These are phyloP conservation scores for Arthrinium puccinioides DNA, from an alignment of 2,329 filamentous ascomycete genomes.

Conservation along the genomic window DNA sequence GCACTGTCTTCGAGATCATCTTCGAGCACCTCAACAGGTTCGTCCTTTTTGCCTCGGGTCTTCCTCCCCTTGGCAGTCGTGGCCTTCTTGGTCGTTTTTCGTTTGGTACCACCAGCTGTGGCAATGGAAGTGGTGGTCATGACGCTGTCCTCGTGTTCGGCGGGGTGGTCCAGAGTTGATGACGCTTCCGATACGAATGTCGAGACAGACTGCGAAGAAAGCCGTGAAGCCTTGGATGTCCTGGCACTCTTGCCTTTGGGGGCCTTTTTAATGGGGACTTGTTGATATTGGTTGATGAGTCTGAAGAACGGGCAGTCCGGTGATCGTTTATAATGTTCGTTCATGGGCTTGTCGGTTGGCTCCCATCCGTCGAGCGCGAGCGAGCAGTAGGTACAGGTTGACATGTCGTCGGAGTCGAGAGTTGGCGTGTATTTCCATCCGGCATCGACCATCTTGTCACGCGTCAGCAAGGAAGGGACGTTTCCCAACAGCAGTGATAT, in stretches of 20 bases:
- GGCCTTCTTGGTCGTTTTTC: constrained; percentile 47
- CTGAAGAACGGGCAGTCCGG: constrained; percentile 78
- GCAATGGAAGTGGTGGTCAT: constrained; percentile 52
- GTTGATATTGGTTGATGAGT: constrained; percentile 51
- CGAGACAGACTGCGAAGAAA: constrained; percentile 50
- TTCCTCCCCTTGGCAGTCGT: constrained; percentile 39
- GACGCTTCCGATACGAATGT: constrained; percentile 42
- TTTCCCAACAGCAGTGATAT: neutral
- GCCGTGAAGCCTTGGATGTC: constrained; percentile 62
- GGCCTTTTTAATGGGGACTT: constrained; percentile 42
- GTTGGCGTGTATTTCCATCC: constrained; percentile 93
- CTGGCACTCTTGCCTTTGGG: constrained; percentile 45
- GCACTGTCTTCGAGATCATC: constrained; percentile 24
- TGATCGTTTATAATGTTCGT: constrained; percentile 78
- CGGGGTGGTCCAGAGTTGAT: constrained; percentile 39
- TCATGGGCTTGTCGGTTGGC: constrained; percentile 80
- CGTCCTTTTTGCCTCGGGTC: constrained; percentile 46
- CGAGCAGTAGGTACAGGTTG: constrained; percentile 85
- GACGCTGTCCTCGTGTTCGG: constrained; percentile 50
- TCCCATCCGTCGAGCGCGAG: constrained; percentile 93
- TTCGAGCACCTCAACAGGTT: constrained; percentile 38
- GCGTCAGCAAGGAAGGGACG: constrained; percentile 12
- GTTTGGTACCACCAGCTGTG: constrained; percentile 46
- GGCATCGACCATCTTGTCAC: constrained; percentile 70
- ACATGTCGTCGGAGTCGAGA: constrained; percentile 77